Evolutionary conservation across 352 stramenopile genomes (phyloP).

Genomic region (Phytophthora lateralis): DNA sequence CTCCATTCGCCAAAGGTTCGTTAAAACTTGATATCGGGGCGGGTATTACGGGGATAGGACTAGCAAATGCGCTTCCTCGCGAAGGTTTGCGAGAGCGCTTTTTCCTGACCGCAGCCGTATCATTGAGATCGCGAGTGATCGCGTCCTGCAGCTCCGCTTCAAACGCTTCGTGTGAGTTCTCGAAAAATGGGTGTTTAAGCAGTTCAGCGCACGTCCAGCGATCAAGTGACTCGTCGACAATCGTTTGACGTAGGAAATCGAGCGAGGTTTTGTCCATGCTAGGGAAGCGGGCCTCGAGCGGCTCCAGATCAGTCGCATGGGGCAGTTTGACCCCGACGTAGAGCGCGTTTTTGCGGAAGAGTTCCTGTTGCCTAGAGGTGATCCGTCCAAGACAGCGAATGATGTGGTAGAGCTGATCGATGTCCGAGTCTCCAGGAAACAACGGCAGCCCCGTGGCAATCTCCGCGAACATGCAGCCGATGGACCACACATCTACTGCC

Average conservation of each 20-base stretch:
- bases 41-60: slow-evolving; percentile 21
- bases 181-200: slow-evolving; percentile 78
- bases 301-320: slow-evolving; percentile 56
- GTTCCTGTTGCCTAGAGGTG: slow-evolving; percentile 75
- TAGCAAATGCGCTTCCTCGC: slow-evolving; percentile 3
- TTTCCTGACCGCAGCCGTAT: slow-evolving; percentile 63
- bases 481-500: slow-evolving; percentile 97
- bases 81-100: slow-evolving; percentile 60
- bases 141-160: slow-evolving; percentile 72
- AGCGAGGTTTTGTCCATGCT: slow-evolving; percentile 68
- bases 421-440: slow-evolving; percentile 96
- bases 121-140: slow-evolving; percentile 71
- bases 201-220: slow-evolving; percentile 82
- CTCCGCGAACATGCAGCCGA: slow-evolving; percentile 96
- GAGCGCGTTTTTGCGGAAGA: slow-evolving; percentile 84
- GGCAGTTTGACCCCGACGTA: slow-evolving; percentile 84
- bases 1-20: slow-evolving; percentile 13
- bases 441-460: slow-evolving; percentile 96
- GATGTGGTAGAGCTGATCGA: slow-evolving; percentile 93
- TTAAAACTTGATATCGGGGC: slow-evolving; percentile 16
- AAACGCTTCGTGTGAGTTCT: slow-evolving; percentile 54
- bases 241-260: slow-evolving; percentile 76
- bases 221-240: slow-evolving; percentile 78
- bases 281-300: slow-evolving; percentile 66
- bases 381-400: slow-evolving; percentile 78